Percentiles rank a stretch among this genome's conserved stretches.
Conservation (phyloP, 805 yeast species). For the Ogataea corticis region DNA sequence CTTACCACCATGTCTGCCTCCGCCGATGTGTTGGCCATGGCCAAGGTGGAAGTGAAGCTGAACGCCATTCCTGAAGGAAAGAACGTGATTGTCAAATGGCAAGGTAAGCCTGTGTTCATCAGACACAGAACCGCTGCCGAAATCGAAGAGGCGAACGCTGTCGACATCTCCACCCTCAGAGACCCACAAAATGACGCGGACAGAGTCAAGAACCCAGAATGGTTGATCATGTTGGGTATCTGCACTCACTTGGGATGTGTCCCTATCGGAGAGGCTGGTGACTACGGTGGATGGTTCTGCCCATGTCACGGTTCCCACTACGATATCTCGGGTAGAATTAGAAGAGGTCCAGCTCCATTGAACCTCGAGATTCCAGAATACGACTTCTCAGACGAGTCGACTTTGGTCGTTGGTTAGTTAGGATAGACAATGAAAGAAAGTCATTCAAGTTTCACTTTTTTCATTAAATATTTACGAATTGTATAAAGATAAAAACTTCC, state of each 20-base stretch:
- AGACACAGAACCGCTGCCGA: constrained; percentile 96
- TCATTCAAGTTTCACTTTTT: constrained; percentile 7
- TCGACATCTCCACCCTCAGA: constrained; percentile 76
- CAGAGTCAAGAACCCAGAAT: constrained; percentile 95
- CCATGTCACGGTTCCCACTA: constrained; percentile 99
- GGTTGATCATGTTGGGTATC: constrained; percentile 99
- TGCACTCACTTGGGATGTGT: constrained; percentile 99
- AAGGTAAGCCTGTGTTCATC: constrained; percentile 99
- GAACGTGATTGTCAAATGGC: constrained; percentile 98
- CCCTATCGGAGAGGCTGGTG: constrained; percentile 99
- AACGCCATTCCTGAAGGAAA: constrained; percentile 95
- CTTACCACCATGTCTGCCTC: constrained; percentile 94
- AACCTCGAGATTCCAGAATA: constrained; percentile 96
- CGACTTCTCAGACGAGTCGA: constrained; percentile 72
- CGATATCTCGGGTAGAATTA: constrained; percentile 99
- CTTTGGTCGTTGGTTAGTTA: constrained; percentile 93
- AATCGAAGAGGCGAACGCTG: constrained; percentile 89
- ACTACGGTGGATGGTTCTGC: constrained; percentile 99
- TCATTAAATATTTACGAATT: constrained; percentile 12
- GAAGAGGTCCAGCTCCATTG: constrained; percentile 99
- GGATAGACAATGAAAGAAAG: constrained; percentile 19
- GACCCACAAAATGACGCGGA: constrained; percentile 93
- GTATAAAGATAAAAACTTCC: constrained; percentile 14
- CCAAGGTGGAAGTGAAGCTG: constrained; percentile 96
- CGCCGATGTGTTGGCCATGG: constrained; percentile 98